These are phyloP conservation scores for Naganishia randhawae DNA, from an alignment of 768 basidiomycete species.

Conservation along the genomic window DNA sequence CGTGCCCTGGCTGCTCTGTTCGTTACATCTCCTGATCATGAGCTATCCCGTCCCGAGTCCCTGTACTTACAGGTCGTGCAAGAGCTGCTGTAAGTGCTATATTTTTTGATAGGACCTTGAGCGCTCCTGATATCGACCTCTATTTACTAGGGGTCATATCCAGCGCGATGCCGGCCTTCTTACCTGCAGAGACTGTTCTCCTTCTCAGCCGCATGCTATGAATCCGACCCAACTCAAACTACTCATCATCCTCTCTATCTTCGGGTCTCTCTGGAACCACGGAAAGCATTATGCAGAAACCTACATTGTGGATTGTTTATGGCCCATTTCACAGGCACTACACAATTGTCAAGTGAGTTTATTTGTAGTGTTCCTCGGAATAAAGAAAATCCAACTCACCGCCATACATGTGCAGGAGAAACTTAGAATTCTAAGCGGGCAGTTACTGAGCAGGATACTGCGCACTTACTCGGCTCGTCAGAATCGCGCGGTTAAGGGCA, in stretches of 20 bases:
- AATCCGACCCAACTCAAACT: slow-evolving; percentile 25
- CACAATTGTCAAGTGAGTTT: slow-evolving; percentile 27
- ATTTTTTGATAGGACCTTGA: neutral
- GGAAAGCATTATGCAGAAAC: slow-evolving; percentile 25
- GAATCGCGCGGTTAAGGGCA: slow-evolving; percentile 20
- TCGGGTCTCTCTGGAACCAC: slow-evolving; percentile 25
- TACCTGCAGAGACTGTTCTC: slow-evolving; percentile 9
- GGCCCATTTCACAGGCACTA: slow-evolving; percentile 17
- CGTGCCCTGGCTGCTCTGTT: slow-evolving; percentile 16
- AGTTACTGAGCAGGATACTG: slow-evolving; percentile 17
- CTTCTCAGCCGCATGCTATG: neutral
- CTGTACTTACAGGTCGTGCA: slow-evolving; percentile 23
- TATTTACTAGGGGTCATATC: slow-evolving; percentile 16
- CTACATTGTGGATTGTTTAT: slow-evolving; percentile 21
- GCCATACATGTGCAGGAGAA: slow-evolving; percentile 2
- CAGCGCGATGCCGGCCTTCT: slow-evolving; percentile 10
- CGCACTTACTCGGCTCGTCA: slow-evolving; percentile 16
- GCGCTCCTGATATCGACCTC: neutral
- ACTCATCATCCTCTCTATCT: slow-evolving; percentile 18
- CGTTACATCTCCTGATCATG: slow-evolving; percentile 5
- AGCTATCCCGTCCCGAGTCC: slow-evolving; percentile 18
- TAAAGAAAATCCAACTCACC: neutral
- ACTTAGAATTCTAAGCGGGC: neutral
- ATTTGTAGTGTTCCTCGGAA: neutral
- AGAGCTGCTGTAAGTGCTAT: slow-evolving; percentile 15